Conservation (phyloP, 768 basidiomycete species). For the Suillus americanus region DNA sequence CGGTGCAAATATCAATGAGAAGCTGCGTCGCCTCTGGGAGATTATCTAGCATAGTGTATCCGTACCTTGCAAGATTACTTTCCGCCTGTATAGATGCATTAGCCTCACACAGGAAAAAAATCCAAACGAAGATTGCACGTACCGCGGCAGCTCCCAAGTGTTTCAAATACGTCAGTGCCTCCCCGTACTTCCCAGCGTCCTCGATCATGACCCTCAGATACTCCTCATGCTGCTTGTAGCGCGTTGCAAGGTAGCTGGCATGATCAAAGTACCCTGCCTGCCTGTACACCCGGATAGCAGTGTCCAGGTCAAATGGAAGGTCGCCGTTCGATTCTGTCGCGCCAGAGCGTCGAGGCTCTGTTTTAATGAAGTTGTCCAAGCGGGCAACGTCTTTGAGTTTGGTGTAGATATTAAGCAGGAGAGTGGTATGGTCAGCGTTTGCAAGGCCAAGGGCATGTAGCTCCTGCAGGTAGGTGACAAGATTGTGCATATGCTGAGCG, state of each 20-base stretch:
- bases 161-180: slow-evolving; percentile 80
- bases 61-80: slow-evolving; percentile 83
- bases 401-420: slow-evolving; percentile 95
- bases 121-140: slow-evolving; percentile 32
- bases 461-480: slow-evolving; percentile 95
- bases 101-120: not conserved
- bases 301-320: slow-evolving; percentile 95
- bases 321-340: slow-evolving; percentile 46
- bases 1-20: slow-evolving; percentile 89
- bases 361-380: slow-evolving; percentile 90
- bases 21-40: slow-evolving; percentile 87
- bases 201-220: slow-evolving; percentile 94
- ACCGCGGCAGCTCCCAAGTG: slow-evolving; percentile 78
- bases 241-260: slow-evolving; percentile 89
- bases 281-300: slow-evolving; percentile 93
- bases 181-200: slow-evolving; percentile 72
- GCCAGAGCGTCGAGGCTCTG: slow-evolving; percentile 59
- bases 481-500: slow-evolving; percentile 92
- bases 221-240: slow-evolving; percentile 90
- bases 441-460: slow-evolving; percentile 87
- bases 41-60: slow-evolving; percentile 77
- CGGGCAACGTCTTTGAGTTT: slow-evolving; percentile 91
- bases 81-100: slow-evolving; percentile 58
- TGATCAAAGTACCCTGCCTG: slow-evolving; percentile 97
- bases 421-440: slow-evolving; percentile 94